A percentile compares a stretch with the other conserved stretches of the same genome.
Evolutionary conservation across 1,284 basidiomycete species (phyloP).

Genomic region (Mycena citricolor): DNA sequence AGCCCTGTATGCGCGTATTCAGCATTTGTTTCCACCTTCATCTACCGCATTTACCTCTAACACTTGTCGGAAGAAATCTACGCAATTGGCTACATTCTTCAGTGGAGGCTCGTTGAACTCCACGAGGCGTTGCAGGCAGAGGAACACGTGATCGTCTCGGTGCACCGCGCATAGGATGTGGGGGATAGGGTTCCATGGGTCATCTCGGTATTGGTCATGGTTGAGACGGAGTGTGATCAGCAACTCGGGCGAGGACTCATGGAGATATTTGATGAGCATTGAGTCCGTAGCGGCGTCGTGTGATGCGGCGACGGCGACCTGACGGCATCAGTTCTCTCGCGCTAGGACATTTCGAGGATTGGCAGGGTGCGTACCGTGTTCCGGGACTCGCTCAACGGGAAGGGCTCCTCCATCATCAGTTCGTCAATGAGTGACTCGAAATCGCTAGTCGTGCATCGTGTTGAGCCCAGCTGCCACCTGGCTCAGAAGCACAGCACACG

Average conservation of each 20-base stretch:
- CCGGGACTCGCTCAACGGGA: constrained; percentile 13
- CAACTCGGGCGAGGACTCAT: constrained; percentile 36
- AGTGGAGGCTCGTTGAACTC: constrained; percentile 45
- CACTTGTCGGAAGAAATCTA: constrained; percentile 50
- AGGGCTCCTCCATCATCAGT: constrained; percentile 18
- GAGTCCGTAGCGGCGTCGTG: constrained; percentile 17
- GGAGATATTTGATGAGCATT: constrained; percentile 36
- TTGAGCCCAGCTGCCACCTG: no score
- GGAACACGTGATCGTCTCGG: constrained; percentile 36
- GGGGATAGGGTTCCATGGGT: constrained; percentile 54
- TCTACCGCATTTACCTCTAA: constrained; percentile 40
- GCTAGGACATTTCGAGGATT: no score
- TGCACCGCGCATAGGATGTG: constrained; percentile 44
- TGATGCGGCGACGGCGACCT: constrained; percentile 17
- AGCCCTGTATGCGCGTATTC: constrained; percentile 38
- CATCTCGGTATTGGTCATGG: constrained; percentile 38
- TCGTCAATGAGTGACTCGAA: constrained; percentile 23
- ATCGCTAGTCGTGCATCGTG: constrained; percentile 4
- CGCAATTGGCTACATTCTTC: constrained; percentile 42
- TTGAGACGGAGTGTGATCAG: constrained; percentile 44
- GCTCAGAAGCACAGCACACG: not conserved
- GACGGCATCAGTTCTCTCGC: not conserved
- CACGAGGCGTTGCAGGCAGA: constrained; percentile 45
- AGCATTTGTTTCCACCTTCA: not conserved
- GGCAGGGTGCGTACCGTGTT: constrained; percentile 10